phyloP scores from a whole-genome alignment of 768 basidiomycete species.

The Gautieria morchelliformis region DNA sequence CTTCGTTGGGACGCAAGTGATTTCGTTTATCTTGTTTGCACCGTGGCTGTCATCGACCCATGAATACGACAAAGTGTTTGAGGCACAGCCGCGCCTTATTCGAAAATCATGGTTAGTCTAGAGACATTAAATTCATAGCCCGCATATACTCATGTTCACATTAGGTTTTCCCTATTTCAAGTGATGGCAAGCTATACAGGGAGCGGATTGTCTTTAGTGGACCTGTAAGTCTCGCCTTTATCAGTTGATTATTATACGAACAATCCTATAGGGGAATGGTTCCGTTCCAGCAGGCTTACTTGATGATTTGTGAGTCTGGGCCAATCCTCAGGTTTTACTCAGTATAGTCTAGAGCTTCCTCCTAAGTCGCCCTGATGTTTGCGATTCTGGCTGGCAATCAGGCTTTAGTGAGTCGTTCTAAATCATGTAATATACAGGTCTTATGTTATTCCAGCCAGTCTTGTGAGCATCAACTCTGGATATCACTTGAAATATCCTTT shows the following conservation, averaged over 20 bases:
- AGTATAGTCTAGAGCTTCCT: not conserved
- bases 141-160: not conserved
- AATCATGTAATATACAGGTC: not conserved
- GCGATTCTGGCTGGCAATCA: conserved; percentile 90
- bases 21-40: conserved; percentile 64
- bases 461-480: conserved; percentile 47
- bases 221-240: conserved; percentile 41
- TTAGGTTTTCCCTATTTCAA: conserved; percentile 80
- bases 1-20: conserved; percentile 58
- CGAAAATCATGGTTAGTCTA: conserved; percentile 52
- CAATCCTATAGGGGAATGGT: conserved; percentile 40
- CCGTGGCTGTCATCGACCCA: conserved; percentile 61
- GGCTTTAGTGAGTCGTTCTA: conserved; percentile 62
- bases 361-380: conserved; percentile 47
- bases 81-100: conserved; percentile 45
- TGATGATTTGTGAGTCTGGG: conserved; percentile 42
- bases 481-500: not conserved
- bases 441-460: conserved; percentile 47
- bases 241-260: too few relatives aligned
- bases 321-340: not conserved
- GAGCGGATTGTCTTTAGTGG: conserved; percentile 78
- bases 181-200: conserved; percentile 83
- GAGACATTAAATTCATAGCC: not conserved
- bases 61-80: conserved; percentile 59
- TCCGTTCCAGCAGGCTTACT: conserved; percentile 81